Conservation (phyloP, 164 flowering plant species). For the Buxus sempervirens region DNA sequence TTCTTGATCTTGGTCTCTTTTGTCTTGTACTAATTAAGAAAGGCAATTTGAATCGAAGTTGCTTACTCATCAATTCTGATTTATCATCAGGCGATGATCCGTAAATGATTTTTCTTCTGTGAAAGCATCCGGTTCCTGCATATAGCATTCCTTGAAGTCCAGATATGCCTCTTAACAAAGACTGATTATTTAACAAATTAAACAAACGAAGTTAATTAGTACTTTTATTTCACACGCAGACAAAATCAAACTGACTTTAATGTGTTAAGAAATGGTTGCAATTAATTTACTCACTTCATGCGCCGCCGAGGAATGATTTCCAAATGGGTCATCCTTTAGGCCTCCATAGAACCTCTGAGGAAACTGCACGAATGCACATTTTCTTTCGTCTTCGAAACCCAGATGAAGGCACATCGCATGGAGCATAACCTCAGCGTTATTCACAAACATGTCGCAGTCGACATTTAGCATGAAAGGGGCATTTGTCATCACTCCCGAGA, state of each 20-base stretch:
- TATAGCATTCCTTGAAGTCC: slow-evolving; percentile 55
- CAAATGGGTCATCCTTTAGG: slow-evolving; percentile 47
- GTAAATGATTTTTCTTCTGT: slow-evolving; percentile 49
- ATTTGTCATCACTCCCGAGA: slow-evolving; percentile 71
- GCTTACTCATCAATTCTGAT: neutral
- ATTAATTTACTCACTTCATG: slow-evolving; percentile 22
- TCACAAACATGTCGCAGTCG: slow-evolving; percentile 69
- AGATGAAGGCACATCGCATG: slow-evolving; percentile 57
- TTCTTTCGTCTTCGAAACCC: slow-evolving; percentile 25
- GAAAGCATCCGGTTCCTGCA: slow-evolving; percentile 53
- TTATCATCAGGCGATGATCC: slow-evolving; percentile 35
- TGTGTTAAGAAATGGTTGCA: neutral
- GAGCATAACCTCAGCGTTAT: slow-evolving; percentile 45
- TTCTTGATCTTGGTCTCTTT: neutral
- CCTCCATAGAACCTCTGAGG: slow-evolving; percentile 51
- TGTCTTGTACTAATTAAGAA: neutral
- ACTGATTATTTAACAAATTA: slow-evolving; percentile 4
- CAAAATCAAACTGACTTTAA: no score
- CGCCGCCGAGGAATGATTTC: slow-evolving; percentile 26
- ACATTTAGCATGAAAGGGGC: slow-evolving; percentile 68
- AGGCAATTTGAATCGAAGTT: neutral
- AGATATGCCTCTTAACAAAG: slow-evolving; percentile 23
- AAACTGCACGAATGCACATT: slow-evolving; percentile 43
- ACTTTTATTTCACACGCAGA: neutral
- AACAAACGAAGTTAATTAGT: neutral